Percentiles rank a stretch among this genome's conserved stretches.
Evolutionary conservation across 805 yeast genomes (phyloP).

Genomic region (Saccharomycopsis fibuligera): DNA sequence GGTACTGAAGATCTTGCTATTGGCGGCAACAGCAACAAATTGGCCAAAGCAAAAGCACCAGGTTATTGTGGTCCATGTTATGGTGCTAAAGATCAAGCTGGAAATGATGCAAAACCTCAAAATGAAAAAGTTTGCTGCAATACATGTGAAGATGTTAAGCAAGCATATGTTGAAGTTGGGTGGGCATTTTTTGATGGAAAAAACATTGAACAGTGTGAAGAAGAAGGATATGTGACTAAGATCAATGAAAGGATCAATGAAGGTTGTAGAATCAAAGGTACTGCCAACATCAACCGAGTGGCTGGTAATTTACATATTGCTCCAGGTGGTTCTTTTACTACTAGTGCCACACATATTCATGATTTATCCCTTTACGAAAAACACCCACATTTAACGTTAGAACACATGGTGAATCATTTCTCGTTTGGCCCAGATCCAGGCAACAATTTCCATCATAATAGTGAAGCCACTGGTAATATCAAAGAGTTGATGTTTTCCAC

Average conservation of each 20-base stretch:
- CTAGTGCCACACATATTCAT: constrained; percentile 64
- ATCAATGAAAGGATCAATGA: constrained; percentile 57
- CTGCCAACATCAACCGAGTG: constrained; percentile 73
- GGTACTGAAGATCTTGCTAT: constrained; percentile 34
- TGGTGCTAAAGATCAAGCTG: constrained; percentile 64
- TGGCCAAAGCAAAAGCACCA: constrained; percentile 14
- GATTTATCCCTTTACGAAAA: constrained; percentile 70
- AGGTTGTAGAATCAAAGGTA: constrained; percentile 86
- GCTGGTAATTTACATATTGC: constrained; percentile 93
- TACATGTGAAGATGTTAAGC: constrained; percentile 72
- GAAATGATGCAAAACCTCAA: constrained; percentile 26
- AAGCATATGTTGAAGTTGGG: constrained; percentile 66
- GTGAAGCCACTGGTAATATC: constrained; percentile 3
- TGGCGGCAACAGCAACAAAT: constrained; percentile 27
- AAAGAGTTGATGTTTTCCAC: constrained; percentile 32
- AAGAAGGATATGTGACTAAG: constrained; percentile 72
- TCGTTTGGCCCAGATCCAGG: constrained; percentile 67
- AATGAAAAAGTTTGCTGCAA: constrained; percentile 57
- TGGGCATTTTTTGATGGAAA: constrained; percentile 93
- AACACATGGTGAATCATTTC: constrained; percentile 72
- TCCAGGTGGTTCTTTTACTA: constrained; percentile 75
- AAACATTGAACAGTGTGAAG: constrained; percentile 84
- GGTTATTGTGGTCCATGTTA: constrained; percentile 86
- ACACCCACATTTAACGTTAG: constrained; percentile 56
- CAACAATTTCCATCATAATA: constrained; percentile 24